phyloP scores from a whole-genome alignment of 2,329 filamentous ascomycete genomes.

The Sporothrix luriei region DNA sequence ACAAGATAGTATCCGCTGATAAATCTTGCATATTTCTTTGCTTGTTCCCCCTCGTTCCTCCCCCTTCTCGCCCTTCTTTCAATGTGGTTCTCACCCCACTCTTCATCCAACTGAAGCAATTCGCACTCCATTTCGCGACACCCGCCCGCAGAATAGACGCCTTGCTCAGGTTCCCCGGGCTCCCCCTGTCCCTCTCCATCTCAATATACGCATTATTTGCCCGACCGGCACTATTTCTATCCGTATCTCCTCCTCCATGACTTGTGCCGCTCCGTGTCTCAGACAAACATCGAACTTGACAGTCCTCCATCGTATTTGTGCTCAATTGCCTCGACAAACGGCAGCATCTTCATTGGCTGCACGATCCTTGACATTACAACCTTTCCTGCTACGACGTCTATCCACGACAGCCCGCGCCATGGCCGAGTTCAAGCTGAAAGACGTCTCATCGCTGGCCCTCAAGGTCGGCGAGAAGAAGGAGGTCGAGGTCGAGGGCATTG shows the following conservation, averaged over 20 bases:
- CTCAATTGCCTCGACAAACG: background rate
- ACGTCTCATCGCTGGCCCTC: constrained; percentile 71
- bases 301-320: background rate
- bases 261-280: constrained; percentile 33
- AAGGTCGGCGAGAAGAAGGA: constrained; percentile 83
- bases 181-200: background rate
- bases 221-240: constrained; percentile 22
- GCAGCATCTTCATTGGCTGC: background rate
- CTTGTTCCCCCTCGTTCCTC: background rate
- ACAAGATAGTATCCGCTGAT: constrained; percentile 22
- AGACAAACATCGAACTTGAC: background rate
- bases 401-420: constrained; percentile 45
- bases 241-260: constrained; percentile 26
- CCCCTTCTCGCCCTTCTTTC: background rate
- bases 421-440: constrained; percentile 72
- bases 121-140: constrained; percentile 19
- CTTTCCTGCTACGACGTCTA: constrained; percentile 31
- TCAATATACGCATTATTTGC: constrained; percentile 20
- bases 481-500: constrained; percentile 85
- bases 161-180: background rate
- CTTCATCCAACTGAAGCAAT: constrained; percentile 21
- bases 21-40: constrained; percentile 1
- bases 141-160: background rate
- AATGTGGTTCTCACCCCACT: background rate
- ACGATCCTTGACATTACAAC: constrained; percentile 35